Conservation (phyloP, 2,329 filamentous ascomycete genomes). For the Trichoderma brevicompactum region DNA sequence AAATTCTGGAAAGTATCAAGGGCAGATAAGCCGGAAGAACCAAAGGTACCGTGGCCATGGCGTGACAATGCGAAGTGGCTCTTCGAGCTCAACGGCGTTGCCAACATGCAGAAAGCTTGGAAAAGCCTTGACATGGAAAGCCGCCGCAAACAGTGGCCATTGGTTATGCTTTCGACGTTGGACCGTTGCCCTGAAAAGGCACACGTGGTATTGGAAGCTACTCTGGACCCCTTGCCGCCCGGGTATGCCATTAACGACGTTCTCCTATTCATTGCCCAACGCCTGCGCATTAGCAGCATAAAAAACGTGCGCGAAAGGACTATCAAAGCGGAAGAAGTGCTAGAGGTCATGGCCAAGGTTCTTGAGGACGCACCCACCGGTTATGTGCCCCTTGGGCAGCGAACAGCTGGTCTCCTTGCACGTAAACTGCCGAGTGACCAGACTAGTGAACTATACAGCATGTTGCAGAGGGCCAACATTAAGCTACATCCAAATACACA, state of each 20-base stretch:
- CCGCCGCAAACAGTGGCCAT: slow-evolving; percentile 40
- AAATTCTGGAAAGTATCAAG: slow-evolving; percentile 34
- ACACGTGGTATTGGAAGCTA: slow-evolving; percentile 44
- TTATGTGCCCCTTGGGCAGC: slow-evolving; percentile 46
- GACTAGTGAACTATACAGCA: slow-evolving; percentile 43
- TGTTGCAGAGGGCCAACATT: slow-evolving; percentile 39
- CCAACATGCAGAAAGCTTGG: slow-evolving; percentile 44
- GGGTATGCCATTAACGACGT: slow-evolving; percentile 47
- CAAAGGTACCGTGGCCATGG: slow-evolving; percentile 36
- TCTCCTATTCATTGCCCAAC: slow-evolving; percentile 40
- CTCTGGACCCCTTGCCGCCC: slow-evolving; percentile 43
- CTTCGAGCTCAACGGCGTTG: slow-evolving; percentile 37
- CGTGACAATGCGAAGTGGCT: slow-evolving; percentile 39
- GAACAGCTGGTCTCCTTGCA: slow-evolving; percentile 43
- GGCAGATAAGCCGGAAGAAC: slow-evolving; percentile 23
- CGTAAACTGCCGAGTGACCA: slow-evolving; percentile 40
- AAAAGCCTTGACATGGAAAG: slow-evolving; percentile 35
- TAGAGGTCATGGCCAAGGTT: slow-evolving; percentile 39
- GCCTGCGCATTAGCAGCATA: slow-evolving; percentile 31
- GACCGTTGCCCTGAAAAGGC: slow-evolving; percentile 41
- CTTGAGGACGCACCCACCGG: slow-evolving; percentile 38
- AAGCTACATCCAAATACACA: slow-evolving; percentile 49
- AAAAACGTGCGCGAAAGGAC: slow-evolving; percentile 34
- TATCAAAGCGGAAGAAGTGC: slow-evolving; percentile 39
- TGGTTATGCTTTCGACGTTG: slow-evolving; percentile 45